Conservation (phyloP, 148 eudicot genomes). For the Selenicereus undatus region DNA sequence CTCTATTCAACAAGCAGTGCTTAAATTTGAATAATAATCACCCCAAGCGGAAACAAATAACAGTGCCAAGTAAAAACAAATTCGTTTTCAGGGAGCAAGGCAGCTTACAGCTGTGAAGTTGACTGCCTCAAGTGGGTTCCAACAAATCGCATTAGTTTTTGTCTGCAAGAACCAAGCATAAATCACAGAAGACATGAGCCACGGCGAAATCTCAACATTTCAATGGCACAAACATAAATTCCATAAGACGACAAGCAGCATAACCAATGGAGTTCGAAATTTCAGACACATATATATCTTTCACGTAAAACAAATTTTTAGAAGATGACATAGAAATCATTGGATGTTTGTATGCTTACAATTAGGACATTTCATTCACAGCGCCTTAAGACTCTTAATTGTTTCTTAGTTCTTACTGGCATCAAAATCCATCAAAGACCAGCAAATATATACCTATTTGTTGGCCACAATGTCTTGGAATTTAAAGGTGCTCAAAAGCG, state of each 20-base stretch:
- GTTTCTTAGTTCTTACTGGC: background rate
- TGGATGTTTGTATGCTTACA: background rate
- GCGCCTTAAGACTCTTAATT: background rate
- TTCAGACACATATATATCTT: background rate
- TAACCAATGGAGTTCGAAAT: background rate
- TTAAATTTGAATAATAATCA: background rate
- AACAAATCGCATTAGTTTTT: slow-evolving; percentile 75
- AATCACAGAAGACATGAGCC: slow-evolving; percentile 11
- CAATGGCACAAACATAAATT: background rate
- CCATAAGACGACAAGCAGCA: background rate
- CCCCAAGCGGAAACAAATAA: background rate
- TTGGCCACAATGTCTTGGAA: background rate
- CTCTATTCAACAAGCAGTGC: background rate
- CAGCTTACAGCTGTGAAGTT: slow-evolving; percentile 90
- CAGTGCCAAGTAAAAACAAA: background rate
- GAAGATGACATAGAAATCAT: background rate
- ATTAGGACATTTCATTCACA: background rate
- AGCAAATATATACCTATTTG: background rate
- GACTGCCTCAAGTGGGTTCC: slow-evolving; percentile 99
- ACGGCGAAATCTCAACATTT: background rate
- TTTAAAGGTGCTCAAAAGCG: background rate
- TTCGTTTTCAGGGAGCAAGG: background rate
- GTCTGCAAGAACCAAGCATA: slow-evolving; percentile 48
- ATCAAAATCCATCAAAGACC: background rate
- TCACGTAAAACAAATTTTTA: background rate